Conservation (phyloP, 2,329 filamentous ascomycete species). For the Talaromyces sp. region DNA sequence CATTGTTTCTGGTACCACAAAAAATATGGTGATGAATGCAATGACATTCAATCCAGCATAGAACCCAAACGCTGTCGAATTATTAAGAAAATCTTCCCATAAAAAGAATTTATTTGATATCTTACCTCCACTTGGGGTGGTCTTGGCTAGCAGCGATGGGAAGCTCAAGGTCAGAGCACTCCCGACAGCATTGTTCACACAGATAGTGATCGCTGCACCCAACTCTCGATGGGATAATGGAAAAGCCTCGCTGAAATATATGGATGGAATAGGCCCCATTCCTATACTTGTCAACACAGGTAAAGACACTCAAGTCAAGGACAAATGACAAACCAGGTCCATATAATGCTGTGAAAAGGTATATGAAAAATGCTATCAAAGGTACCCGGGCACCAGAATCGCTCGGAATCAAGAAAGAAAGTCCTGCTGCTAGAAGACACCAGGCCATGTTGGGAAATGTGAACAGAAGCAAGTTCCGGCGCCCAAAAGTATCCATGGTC, state of each 20-base stretch:
- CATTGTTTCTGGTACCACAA: conserved; percentile 39
- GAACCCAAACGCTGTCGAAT: conserved; percentile 42
- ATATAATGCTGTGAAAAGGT: conserved; percentile 48
- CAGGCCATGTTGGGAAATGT: conserved; percentile 56
- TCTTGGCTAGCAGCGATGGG: conserved; percentile 19
- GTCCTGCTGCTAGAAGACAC: conserved; percentile 51
- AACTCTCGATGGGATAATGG: conserved; percentile 55
- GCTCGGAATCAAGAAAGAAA: conserved; percentile 56
- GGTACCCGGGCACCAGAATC: conserved; percentile 47
- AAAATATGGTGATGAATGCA: conserved; percentile 51
- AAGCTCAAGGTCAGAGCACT: conserved; percentile 51
- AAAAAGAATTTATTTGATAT: not conserved
- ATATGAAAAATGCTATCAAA: conserved; percentile 57
- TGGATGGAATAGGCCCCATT: conserved; percentile 54
- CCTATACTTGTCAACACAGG: conserved; percentile 21
- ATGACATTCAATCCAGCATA: conserved; percentile 53
- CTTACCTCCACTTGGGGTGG: conserved; percentile 20
- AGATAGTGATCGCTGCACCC: conserved; percentile 53
- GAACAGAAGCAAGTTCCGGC: conserved; percentile 54
- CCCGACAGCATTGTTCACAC: conserved; percentile 53
- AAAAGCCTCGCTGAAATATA: conserved; percentile 54
- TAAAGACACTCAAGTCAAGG: not conserved
- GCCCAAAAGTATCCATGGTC: conserved; percentile 62
- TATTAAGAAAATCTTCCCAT: not conserved
- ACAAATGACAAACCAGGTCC: conserved; percentile 42